Evolutionary conservation across 768 basidiomycete species (phyloP).

Genomic region (Auriscalpium orientale): DNA sequence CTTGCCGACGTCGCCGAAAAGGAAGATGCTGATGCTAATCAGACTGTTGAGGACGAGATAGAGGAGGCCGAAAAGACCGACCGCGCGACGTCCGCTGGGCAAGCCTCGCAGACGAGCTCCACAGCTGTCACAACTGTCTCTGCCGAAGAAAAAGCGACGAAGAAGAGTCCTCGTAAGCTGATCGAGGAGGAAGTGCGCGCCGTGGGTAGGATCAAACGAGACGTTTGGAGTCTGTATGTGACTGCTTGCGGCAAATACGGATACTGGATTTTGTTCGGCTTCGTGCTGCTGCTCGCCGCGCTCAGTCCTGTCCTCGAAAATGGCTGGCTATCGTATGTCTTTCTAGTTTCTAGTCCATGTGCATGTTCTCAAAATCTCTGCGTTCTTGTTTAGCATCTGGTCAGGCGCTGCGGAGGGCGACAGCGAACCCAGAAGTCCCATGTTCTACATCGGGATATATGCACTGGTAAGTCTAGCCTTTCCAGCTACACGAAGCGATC

Average conservation of each 20-base stretch:
- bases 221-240: constrained; percentile 41
- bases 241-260: constrained; percentile 28
- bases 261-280: constrained; percentile 33
- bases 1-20: constrained; percentile 25
- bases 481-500: too few relatives aligned
- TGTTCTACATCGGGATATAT: constrained; percentile 67
- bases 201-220: constrained; percentile 36
- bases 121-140: constrained; percentile 33
- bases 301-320: constrained; percentile 39
- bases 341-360: neutral
- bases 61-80: constrained; percentile 2
- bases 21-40: constrained; percentile 32
- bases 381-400: constrained; percentile 27
- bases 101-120: constrained; percentile 36
- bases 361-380: too few relatives aligned
- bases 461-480: constrained; percentile 38
- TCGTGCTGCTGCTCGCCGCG: constrained; percentile 30
- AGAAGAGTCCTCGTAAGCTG: constrained; percentile 69
- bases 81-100: constrained; percentile 9
- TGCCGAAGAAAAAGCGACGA: constrained; percentile 20
- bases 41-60: constrained; percentile 15
- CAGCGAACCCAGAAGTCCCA: constrained; percentile 19
- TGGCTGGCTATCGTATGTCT: constrained; percentile 36
- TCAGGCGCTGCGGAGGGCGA: constrained; percentile 25
- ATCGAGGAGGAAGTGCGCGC: constrained; percentile 59